Evolutionary conservation across 345 rosid genomes (phyloP), one percentile per base, ranked within the genome.

Genomic region (Capsella bursapastoris): DNA sequence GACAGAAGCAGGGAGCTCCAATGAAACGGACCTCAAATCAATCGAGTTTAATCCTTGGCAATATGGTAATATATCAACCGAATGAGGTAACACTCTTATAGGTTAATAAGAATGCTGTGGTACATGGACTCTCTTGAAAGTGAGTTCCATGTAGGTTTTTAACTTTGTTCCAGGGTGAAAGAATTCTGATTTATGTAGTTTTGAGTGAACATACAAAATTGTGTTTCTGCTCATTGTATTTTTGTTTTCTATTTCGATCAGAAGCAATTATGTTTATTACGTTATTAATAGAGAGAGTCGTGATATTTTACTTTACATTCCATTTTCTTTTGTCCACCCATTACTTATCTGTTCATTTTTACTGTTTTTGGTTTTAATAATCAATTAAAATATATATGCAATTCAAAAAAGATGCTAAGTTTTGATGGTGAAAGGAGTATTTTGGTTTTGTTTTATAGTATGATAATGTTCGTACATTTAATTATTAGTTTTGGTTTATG

Each of bases 11-110:
- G 87, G 81, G 60, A 81, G 74, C 82, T 85, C 74, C n/a, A 44
- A 47, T 2, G 84, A 75, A 58, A 62, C 48, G 15, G 86, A 87
- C 64, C 62, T 71, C 57, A 57, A 74, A 35, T 82, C 88, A 8
- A 67, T 81, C 7, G 89, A 87, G 65, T 90, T 88, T 75, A 85
- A 87, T 78, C 92, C 90, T 0, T 90, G 93, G 96, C 96, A 88
- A 68, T 90, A 85, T 61, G 82, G 84, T 60, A 82, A 83, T 71
- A 9, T 82, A 70, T 75, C 85, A 57, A 77, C 87, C 1, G 88
- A 89, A 80, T 88, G 83, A 89, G 77, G 77, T 76, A 79, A 14
- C 25, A 22, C 31, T 45, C 25, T 43, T 63, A 4, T 49, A 14
- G 2, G 32, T 41, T 11, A 32, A 67, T 67, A 53, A 31, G 18